Percentiles rank a stretch among this genome's conserved stretches.
Conservation (phyloP, 1,139 yeast species). For the Tardiomyces depauwii region DNA sequence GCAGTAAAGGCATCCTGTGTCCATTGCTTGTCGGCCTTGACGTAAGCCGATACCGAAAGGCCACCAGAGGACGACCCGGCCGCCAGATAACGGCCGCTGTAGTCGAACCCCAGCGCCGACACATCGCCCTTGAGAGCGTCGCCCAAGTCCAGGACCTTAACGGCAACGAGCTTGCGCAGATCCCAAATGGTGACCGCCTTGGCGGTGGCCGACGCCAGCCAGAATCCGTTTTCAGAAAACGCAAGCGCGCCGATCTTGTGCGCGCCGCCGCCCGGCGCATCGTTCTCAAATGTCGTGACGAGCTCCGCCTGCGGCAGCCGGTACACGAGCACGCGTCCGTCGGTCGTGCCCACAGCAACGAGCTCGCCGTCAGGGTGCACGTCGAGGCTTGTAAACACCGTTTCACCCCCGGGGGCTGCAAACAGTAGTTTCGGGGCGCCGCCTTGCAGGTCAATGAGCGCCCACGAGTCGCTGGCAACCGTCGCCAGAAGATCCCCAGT, state of each 20-base stretch:
- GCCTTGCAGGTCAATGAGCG: slow-evolving; percentile 21
- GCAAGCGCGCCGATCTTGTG: slow-evolving; percentile 29
- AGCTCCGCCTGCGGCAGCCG: slow-evolving; percentile 32
- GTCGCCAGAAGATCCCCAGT: slow-evolving; percentile 24
- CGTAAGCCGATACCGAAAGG: slow-evolving; percentile 11
- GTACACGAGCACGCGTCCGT: slow-evolving; percentile 33
- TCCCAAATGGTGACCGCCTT: slow-evolving; percentile 14
- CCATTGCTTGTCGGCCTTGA: slow-evolving; percentile 12
- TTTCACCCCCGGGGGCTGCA: slow-evolving; percentile 4
- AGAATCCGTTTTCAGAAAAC: slow-evolving; percentile 64
- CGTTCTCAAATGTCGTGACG: slow-evolving; percentile 23
- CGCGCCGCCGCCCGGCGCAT: slow-evolving; percentile 17
- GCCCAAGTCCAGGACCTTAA: slow-evolving; percentile 16
- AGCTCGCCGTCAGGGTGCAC: slow-evolving; percentile 61
- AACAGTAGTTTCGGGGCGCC: slow-evolving; percentile 2
- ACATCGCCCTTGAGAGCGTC: slow-evolving; percentile 7
- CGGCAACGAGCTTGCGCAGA: slow-evolving; percentile 13
- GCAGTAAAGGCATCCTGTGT: slow-evolving; percentile 3
- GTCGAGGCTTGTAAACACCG: slow-evolving; percentile 17
- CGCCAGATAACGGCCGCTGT: slow-evolving; percentile 28
- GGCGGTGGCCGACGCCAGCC: slow-evolving; percentile 34
- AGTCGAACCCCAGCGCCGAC: slow-evolving; percentile 31
- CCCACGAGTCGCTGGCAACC: slow-evolving; percentile 25
- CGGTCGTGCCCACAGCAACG: slow-evolving; percentile 36
- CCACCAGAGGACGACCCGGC: slow-evolving; percentile 11